These are phyloP conservation scores for Cadophora sp. DNA, from an alignment of 2,329 filamentous ascomycete genomes.

Conservation along the genomic window DNA sequence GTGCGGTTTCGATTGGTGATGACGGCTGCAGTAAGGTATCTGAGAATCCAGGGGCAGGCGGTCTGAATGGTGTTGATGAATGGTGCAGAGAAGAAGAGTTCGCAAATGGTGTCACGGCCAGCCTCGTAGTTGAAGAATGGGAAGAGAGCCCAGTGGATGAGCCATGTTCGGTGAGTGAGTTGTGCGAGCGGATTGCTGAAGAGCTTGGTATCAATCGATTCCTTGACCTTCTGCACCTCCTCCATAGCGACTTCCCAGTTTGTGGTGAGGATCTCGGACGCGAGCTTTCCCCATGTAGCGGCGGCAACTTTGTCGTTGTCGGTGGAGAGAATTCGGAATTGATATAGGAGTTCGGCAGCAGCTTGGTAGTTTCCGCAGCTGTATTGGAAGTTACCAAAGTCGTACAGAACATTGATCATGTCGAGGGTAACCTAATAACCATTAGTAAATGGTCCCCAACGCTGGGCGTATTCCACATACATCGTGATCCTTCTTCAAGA, in stretches of 20 bases:
- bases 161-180: constrained; percentile 94
- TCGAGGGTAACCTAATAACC: constrained; percentile 76
- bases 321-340: constrained; percentile 96
- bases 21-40: constrained; percentile 92
- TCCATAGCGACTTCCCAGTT: constrained; percentile 96
- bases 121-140: constrained; percentile 98
- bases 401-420: constrained; percentile 95
- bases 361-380: constrained; percentile 93
- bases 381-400: constrained; percentile 97
- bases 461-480: constrained; percentile 55
- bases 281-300: constrained; percentile 97
- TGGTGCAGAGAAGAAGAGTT: constrained; percentile 94
- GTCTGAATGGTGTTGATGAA: constrained; percentile 99
- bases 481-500: constrained; percentile 93
- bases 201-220: constrained; percentile 90
- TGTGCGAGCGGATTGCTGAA: constrained; percentile 97
- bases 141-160: constrained; percentile 98
- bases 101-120: constrained; percentile 87
- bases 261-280: constrained; percentile 90
- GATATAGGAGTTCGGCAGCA: constrained; percentile 92
- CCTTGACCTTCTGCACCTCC: constrained; percentile 88
- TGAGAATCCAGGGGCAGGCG: constrained; percentile 92
- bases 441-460: constrained; percentile 26
- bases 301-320: constrained; percentile 97
- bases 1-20: constrained; percentile 87